Evolutionary conservation across 257 asterid species (phyloP).

Genomic region (Leonotis leonurus): DNA sequence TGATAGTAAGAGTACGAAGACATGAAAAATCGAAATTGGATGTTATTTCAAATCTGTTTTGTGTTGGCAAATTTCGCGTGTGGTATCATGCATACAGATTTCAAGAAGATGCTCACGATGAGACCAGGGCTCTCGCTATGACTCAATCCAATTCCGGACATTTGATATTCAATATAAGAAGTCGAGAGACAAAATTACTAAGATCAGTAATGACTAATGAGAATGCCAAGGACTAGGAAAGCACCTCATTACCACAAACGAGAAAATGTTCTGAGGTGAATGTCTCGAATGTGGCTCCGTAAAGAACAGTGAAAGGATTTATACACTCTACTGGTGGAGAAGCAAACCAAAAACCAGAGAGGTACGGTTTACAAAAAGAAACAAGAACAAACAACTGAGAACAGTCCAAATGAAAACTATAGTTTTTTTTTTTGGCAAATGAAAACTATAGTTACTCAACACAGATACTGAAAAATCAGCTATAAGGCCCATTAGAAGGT

Average conservation of each 20-base stretch:
- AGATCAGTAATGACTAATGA: background rate
- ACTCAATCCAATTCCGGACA: background rate
- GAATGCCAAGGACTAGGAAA: background rate
- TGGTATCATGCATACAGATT: background rate
- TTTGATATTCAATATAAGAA: background rate
- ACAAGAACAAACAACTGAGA: background rate
- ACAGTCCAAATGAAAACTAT: too few relatives aligned
- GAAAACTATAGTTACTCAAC: background rate
- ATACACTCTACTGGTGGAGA: background rate
- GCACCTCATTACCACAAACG: background rate
- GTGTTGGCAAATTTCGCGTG: background rate
- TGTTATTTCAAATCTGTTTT: background rate
- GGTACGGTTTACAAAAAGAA: background rate
- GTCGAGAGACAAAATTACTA: background rate
- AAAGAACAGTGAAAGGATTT: background rate
- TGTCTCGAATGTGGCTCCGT: background rate
- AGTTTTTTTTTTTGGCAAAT: too few relatives aligned
- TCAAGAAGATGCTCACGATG: background rate
- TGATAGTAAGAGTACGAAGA: background rate
- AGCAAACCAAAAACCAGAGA: slow-evolving; percentile 5
- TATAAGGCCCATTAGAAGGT: slow-evolving; percentile 1
- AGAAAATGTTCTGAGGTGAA: background rate
- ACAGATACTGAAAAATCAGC: background rate
- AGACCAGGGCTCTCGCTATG: background rate
- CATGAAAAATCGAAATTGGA: background rate